These are phyloP conservation scores for Tuber calosporum DNA, from an alignment of 495 filamentous ascomycete species.

Conservation along the genomic window DNA sequence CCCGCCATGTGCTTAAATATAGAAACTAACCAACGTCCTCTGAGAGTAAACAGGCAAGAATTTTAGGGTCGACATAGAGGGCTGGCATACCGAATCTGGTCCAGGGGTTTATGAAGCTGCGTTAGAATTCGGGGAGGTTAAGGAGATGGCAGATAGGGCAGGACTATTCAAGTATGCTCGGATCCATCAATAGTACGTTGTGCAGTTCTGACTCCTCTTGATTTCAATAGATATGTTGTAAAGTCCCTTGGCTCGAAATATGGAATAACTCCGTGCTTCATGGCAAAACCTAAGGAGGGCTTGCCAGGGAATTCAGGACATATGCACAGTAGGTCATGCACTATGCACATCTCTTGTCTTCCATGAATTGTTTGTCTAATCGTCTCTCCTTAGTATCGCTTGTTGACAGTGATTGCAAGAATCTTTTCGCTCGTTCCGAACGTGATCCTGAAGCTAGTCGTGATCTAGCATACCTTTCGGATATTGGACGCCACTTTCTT, in stretches of 20 bases:
- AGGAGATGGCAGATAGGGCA: constrained; percentile 82
- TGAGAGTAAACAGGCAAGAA: constrained; percentile 44
- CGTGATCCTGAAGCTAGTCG: constrained; percentile 63
- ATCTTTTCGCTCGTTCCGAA: constrained; percentile 68
- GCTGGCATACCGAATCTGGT: constrained; percentile 96
- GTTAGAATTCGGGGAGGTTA: constrained; percentile 75
- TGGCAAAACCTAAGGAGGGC: constrained; percentile 92
- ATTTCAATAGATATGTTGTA: constrained; percentile 58
- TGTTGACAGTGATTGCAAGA: constrained; percentile 60
- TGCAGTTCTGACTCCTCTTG: background rate
- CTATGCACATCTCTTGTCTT: background rate
- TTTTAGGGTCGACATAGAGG: constrained; percentile 80
- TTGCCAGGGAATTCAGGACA: constrained; percentile 91
- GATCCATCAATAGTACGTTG: background rate
- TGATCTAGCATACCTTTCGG: constrained; percentile 72
- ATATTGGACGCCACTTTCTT: constrained; percentile 85
- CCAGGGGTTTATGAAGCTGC: constrained; percentile 96
- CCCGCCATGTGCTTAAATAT: background rate
- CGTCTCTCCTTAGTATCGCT: constrained; percentile 53
- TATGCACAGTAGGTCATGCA: constrained; percentile 56
- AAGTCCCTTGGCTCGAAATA: constrained; percentile 77
- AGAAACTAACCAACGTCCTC: background rate
- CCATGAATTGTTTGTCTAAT: background rate
- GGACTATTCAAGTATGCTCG: constrained; percentile 74
- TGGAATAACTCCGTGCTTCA: constrained; percentile 93